A percentile compares a stretch with the other conserved stretches of the same genome.
Evolutionary conservation across 1,139 yeast genomes (phyloP).

Genomic region (Candida sp.): DNA sequence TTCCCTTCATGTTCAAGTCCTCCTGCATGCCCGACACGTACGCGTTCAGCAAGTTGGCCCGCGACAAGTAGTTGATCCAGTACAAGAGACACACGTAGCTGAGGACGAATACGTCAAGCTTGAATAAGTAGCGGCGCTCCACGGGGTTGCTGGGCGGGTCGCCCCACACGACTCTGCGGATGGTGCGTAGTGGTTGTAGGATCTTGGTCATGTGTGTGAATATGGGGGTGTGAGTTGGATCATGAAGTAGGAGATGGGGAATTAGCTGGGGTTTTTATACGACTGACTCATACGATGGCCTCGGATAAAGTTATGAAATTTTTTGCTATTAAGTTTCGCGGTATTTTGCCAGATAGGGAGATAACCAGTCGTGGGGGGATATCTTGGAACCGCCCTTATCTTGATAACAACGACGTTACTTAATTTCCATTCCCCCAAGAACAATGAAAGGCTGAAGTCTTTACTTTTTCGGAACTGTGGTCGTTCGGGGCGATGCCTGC

Average conservation of each 20-base stretch:
- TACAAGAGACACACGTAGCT: conserved; percentile 59
- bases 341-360: no score
- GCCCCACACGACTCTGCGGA: conserved; percentile 33
- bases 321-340: no score
- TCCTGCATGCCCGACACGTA: conserved; percentile 67
- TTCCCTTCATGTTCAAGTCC: conserved; percentile 52
- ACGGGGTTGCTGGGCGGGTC: conserved; percentile 38
- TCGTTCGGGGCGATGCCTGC: no score
- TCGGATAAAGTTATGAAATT: neutral
- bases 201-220: neutral
- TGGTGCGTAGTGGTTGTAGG: neutral
- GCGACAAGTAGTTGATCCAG: conserved; percentile 54
- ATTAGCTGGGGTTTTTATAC: neutral
- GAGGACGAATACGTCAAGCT: conserved; percentile 60
- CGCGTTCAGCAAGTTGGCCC: conserved; percentile 56
- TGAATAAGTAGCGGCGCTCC: conserved; percentile 46
- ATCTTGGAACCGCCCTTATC: no score
- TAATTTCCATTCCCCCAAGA: no score
- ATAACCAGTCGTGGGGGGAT: no score
- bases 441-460: no score
- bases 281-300: neutral
- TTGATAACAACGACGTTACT: no score
- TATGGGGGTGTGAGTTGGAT: no score
- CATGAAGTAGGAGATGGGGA: no score
- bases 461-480: no score